Conservation (phyloP, 768 basidiomycete genomes). For the Trametes cinnabarina region DNA sequence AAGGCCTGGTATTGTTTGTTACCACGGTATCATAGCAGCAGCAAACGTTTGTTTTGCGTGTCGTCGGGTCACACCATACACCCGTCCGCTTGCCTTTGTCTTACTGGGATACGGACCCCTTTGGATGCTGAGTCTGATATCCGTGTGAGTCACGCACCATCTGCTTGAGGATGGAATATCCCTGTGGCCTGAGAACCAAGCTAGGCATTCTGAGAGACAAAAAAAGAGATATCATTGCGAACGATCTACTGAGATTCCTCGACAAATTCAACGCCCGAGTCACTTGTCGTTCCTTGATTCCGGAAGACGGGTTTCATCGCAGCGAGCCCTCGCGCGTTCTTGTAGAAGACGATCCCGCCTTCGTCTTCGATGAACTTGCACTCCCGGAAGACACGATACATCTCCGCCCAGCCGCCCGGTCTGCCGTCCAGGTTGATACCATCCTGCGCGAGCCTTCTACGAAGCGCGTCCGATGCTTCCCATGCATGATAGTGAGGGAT, state of each 20-base stretch:
- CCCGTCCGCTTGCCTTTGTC: no score
- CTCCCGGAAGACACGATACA: slow-evolving; percentile 71
- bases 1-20: no score
- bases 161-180: no score
- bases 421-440: slow-evolving; percentile 65
- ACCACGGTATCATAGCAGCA: no score
- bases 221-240: no score
- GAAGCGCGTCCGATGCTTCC: slow-evolving; percentile 88
- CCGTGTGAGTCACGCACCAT: no score
- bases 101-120: no score
- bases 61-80: no score
- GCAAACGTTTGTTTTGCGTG: no score
- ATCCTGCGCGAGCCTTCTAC: slow-evolving; percentile 60
- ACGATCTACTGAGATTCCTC: background rate
- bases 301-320: slow-evolving; percentile 60
- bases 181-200: no score
- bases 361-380: slow-evolving; percentile 97
- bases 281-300: slow-evolving; percentile 53
- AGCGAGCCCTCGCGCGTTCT: slow-evolving; percentile 81
- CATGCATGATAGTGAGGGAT: slow-evolving; percentile 96
- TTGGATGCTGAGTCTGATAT: background rate
- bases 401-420: slow-evolving; percentile 78
- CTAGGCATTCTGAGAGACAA: no score
- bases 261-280: slow-evolving; percentile 64
- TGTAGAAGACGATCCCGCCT: slow-evolving; percentile 88